A percentile compares a stretch with the other conserved stretches of the same genome.
Evolutionary conservation across 2,329 filamentous ascomycete species (phyloP).

Genomic region (Fusarium foetens): DNA sequence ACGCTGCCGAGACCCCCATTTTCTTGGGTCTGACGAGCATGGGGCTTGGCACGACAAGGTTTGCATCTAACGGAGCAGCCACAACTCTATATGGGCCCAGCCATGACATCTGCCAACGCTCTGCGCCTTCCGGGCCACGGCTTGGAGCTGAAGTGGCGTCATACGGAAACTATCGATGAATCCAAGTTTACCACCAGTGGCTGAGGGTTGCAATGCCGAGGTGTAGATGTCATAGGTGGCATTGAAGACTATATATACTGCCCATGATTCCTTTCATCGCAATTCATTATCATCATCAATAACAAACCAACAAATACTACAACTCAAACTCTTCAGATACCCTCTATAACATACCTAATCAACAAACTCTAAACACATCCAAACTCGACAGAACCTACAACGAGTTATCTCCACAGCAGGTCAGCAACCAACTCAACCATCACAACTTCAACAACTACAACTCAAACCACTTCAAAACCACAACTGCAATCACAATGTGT

Average conservation of each 20-base stretch:
- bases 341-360: neutral
- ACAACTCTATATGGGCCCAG: neutral
- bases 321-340: neutral
- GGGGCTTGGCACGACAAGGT: constrained; percentile 20
- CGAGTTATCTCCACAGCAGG: neutral
- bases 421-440: neutral
- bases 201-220: neutral
- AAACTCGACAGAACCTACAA: neutral
- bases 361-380: neutral
- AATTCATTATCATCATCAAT: neutral
- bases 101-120: constrained; percentile 24
- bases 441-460: neutral
- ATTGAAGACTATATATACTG: neutral
- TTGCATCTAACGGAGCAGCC: constrained; percentile 6
- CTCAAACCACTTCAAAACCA: neutral
- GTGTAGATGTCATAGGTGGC: neutral
- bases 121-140: neutral
- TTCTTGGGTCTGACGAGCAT: constrained; percentile 18
- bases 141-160: constrained; percentile 9
- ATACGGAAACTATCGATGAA: constrained; percentile 9
- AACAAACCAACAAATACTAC: neutral
- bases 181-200: neutral
- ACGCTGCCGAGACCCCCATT: constrained; percentile 1
- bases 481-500: constrained; percentile 1
- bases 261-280: neutral